Evolutionary conservation across 1,139 yeast species (phyloP).

Genomic region (Pichia sp.): DNA sequence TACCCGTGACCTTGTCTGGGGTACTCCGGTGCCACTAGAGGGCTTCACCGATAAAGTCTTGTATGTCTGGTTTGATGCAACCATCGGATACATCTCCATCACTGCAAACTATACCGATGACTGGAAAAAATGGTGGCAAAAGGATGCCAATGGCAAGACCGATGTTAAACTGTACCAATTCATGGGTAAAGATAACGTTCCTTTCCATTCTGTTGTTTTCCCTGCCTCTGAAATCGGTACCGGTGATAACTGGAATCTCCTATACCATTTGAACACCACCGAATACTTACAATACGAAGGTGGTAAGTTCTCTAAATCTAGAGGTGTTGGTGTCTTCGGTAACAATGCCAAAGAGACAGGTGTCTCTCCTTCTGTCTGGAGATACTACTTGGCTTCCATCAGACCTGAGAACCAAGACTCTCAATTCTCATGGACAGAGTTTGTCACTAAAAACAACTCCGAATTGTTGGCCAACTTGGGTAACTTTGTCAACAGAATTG

Average conservation of each 20-base stretch:
- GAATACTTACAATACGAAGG: conserved; percentile 97
- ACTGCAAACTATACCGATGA: conserved; percentile 88
- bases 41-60: conserved; percentile 81
- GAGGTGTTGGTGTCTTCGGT: conserved; percentile 97
- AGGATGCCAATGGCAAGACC: conserved; percentile 34
- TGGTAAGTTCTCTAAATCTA: conserved; percentile 94
- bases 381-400: conserved; percentile 86
- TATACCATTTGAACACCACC: conserved; percentile 88
- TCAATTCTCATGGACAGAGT: conserved; percentile 95
- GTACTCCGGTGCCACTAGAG: conserved; percentile 92
- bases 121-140: conserved; percentile 91
- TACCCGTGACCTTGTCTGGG: conserved; percentile 97
- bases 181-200: conserved; percentile 99
- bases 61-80: conserved; percentile 98
- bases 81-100: conserved; percentile 92
- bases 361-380: conserved; percentile 89
- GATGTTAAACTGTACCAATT: conserved; percentile 83
- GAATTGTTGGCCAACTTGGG: conserved; percentile 95
- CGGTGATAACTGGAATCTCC: conserved; percentile 79
- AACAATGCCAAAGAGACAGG: conserved; percentile 95
- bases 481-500: conserved; percentile 89
- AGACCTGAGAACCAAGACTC: conserved; percentile 96
- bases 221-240: conserved; percentile 92
- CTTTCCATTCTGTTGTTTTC: conserved; percentile 97
- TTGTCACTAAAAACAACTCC: conserved; percentile 86